Conservation (phyloP, 192 early-diverging fungal species). For the Pilobolus umbonatus region DNA sequence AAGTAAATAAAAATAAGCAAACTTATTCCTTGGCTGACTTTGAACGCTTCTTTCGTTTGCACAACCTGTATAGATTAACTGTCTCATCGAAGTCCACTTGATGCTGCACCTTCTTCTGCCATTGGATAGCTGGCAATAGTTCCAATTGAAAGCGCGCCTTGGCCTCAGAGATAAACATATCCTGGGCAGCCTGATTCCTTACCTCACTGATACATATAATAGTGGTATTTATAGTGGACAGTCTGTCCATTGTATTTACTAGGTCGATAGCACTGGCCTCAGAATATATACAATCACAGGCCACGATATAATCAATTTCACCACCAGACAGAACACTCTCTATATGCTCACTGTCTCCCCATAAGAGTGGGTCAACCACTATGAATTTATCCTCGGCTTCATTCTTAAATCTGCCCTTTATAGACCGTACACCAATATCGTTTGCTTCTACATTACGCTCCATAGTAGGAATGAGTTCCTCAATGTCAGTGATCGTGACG, state of each 20-base stretch:
- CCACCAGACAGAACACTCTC: conserved; percentile 13
- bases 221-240: conserved; percentile 18
- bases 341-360: conserved; percentile 25
- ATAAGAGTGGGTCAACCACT: conserved; percentile 30
- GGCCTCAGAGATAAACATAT: conserved; percentile 37
- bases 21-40: background rate
- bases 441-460: conserved; percentile 32
- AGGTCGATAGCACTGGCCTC: conserved; percentile 37
- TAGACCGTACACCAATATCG: conserved; percentile 5
- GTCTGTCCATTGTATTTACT: conserved; percentile 30
- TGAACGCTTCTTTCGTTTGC: background rate
- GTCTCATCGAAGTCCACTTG: conserved; percentile 34
- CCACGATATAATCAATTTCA: conserved; percentile 32
- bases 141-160: conserved; percentile 27
- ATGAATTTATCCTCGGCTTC: conserved; percentile 4
- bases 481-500: conserved; percentile 34
- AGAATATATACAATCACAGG: conserved; percentile 40
- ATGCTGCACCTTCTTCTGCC: conserved; percentile 29
- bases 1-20: too few relatives aligned
- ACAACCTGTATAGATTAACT: conserved; percentile 29
- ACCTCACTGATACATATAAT: conserved; percentile 36
- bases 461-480: conserved; percentile 30
- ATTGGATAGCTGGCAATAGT: conserved; percentile 22
- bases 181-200: conserved; percentile 34
- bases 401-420: conserved; percentile 21